Conservation (phyloP, 2,329 filamentous ascomycete genomes). For the Cryoendolithus antarcticus region DNA sequence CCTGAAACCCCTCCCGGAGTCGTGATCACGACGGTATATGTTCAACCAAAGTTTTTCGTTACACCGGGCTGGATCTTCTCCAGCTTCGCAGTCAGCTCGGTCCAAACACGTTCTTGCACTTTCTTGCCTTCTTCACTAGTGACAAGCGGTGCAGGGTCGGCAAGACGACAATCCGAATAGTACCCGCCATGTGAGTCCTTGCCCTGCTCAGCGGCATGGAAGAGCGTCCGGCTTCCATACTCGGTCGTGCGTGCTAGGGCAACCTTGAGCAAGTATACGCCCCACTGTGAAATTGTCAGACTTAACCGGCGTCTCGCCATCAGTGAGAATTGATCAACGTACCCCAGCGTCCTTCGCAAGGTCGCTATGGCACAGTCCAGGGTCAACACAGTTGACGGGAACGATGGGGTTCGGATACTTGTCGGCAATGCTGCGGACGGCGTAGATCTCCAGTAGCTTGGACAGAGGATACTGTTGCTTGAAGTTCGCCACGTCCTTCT, state of each 20-base stretch:
- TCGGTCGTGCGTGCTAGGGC: slow-evolving; percentile 26
- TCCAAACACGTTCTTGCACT: slow-evolving; percentile 27
- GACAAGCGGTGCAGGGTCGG: slow-evolving; percentile 20
- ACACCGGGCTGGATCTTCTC: slow-evolving; percentile 25
- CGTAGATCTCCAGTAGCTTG: slow-evolving; percentile 34
- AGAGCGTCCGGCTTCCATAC: slow-evolving; percentile 28
- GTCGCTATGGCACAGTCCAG: slow-evolving; percentile 34
- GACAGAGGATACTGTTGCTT: slow-evolving; percentile 28
- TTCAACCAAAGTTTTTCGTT: slow-evolving; percentile 8
- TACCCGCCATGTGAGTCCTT: slow-evolving; percentile 3
- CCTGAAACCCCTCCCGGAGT: too few species aligned
- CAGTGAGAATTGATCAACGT: too few species aligned
- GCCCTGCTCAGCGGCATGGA: slow-evolving; percentile 19
- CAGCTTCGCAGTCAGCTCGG: slow-evolving; percentile 27
- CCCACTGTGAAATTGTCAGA: too few species aligned
- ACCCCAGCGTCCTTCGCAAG: too few species aligned
- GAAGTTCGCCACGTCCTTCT: slow-evolving; percentile 16
- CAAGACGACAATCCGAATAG: neutral
- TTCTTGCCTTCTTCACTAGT: slow-evolving; percentile 24
- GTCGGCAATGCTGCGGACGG: slow-evolving; percentile 27
- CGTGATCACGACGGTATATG: too few species aligned
- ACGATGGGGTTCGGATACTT: slow-evolving; percentile 20
- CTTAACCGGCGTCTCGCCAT: too few species aligned
- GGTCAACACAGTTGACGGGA: slow-evolving; percentile 37
- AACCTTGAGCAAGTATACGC: slow-evolving; percentile 8